Evolutionary conservation across 257 asterid species (phyloP).

Genomic region (Plantago ovata): DNA sequence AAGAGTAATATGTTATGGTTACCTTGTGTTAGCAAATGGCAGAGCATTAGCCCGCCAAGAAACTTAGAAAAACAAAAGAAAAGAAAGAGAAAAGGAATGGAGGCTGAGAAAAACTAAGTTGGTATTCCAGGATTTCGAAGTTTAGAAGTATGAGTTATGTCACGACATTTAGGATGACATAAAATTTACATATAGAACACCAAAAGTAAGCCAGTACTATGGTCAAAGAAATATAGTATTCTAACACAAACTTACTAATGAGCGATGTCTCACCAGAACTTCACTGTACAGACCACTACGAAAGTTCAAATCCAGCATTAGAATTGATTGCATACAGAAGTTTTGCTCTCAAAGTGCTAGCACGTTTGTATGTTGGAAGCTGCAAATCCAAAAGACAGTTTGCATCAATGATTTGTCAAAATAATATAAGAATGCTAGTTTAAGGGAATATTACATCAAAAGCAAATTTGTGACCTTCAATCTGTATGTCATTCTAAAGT

Average conservation of each 20-base stretch:
- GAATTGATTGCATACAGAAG: constrained; percentile 91
- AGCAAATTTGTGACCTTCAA: neutral
- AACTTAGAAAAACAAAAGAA: too few relatives aligned
- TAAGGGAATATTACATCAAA: constrained; percentile 14
- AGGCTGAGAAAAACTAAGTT: too few relatives aligned
- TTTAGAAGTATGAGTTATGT: neutral
- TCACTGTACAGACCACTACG: constrained; percentile 34
- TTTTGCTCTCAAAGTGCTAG: constrained; percentile 77
- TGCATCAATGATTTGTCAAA: neutral
- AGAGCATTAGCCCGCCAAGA: too few relatives aligned
- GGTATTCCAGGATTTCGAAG: neutral
- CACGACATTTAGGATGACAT: neutral
- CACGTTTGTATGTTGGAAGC: constrained; percentile 95
- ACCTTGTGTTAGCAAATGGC: constrained; percentile 7
- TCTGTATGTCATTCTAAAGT: constrained; percentile 14
- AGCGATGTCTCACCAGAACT: constrained; percentile 18
- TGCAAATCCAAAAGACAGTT: constrained; percentile 29
- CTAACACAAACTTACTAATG: neutral
- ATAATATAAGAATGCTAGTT: constrained; percentile 1
- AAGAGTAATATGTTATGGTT: neutral
- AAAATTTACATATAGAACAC: neutral
- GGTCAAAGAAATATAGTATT: constrained; percentile 1
- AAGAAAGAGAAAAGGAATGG: too few relatives aligned
- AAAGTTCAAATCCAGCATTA: constrained; percentile 94
- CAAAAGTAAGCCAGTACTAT: neutral